Evolutionary conservation across 441 rosid species (phyloP), one percentile per base, ranked within the genome.

Genomic region (Populus tomentosa): DNA sequence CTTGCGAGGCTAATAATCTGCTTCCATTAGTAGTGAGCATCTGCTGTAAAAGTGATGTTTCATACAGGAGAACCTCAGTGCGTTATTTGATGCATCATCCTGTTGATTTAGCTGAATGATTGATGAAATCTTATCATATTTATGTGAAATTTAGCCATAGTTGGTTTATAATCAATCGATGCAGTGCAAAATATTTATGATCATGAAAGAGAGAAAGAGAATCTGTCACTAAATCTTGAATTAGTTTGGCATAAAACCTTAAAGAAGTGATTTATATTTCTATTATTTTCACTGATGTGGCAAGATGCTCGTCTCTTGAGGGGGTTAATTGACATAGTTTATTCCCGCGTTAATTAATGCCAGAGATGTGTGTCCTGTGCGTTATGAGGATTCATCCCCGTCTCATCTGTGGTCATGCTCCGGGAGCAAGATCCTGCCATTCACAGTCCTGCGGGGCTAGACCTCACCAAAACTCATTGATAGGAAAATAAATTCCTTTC

Each of bases 1-100:
- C 61, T 78, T 78, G 80, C 71, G 79, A 85, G 67, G 36, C 38
- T 69, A 24, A 33, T 69, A 23, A 9, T 56, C 20, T 76, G 32
- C 14, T 69, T 33, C 61, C 21, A 16, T 68, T 7, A 33, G 78
- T 28, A n/a, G 67, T 14, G 6, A 11, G 16, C 72, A 64, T 59
- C 53, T 40, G 11, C 35, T 63, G 20, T 23, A 21, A 33, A 53
- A 50, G 4, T 66, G 32, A 10, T 9, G 9, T 21, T 53, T 76
- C 69, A 26, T 26, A 26, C 35, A 67, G 32, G 26, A 32, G n/a
- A 75, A 33, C 36, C 67, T 9, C 9, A 11, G 28, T 23, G 65
- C 28, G 28, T 61, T 21, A 21, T 10, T 21, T 61, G 65, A 46
- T 46, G 16, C 53, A 13, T 46, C 18, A 13, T 46, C 53, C 18